These are phyloP conservation scores for Cystobasidium tubakii DNA, from an alignment of 768 basidiomycete genomes.

Conservation along the genomic window DNA sequence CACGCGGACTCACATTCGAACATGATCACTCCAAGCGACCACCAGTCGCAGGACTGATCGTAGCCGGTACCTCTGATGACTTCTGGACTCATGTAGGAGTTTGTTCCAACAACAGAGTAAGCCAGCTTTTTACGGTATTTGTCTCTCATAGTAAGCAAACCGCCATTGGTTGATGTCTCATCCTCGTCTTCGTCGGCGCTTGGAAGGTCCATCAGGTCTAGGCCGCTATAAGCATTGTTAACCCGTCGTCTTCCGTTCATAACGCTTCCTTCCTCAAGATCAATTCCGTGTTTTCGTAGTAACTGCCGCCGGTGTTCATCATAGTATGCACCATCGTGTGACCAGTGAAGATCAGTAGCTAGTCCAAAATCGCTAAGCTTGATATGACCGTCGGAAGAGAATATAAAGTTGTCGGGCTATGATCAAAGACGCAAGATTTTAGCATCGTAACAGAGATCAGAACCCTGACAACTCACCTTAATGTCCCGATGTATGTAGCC, in stretches of 20 bases:
- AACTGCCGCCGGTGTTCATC: slow-evolving; percentile 85
- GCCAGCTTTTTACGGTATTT: slow-evolving; percentile 81
- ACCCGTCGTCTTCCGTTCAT: slow-evolving; percentile 50
- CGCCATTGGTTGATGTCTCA: slow-evolving; percentile 59
- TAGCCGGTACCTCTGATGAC: slow-evolving; percentile 61
- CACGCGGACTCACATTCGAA: slow-evolving; percentile 57
- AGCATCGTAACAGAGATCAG: neutral
- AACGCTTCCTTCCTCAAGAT: slow-evolving; percentile 70
- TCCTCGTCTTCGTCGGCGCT: slow-evolving; percentile 65
- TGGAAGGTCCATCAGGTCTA: slow-evolving; percentile 56
- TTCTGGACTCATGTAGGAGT: slow-evolving; percentile 48
- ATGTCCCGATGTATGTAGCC: slow-evolving; percentile 86
- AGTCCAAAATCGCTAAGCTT: slow-evolving; percentile 92
- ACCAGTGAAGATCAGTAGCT: slow-evolving; percentile 92
- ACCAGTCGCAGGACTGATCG: slow-evolving; percentile 93
- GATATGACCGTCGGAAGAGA: slow-evolving; percentile 87
- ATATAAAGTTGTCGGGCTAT: slow-evolving; percentile 69
- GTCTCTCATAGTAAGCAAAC: slow-evolving; percentile 88
- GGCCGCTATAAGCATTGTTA: neutral
- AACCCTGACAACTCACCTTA: slow-evolving; percentile 61
- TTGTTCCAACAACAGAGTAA: slow-evolving; percentile 46
- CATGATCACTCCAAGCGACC: slow-evolving; percentile 95
- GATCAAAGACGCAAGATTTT: neutral
- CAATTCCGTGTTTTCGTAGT: slow-evolving; percentile 86
- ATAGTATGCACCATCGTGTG: slow-evolving; percentile 74